Percentiles rank a stretch among this genome's conserved stretches.
Evolutionary conservation across 176 grass and related monocot genomes (phyloP).

Genomic region (Oryza brachyantha): DNA sequence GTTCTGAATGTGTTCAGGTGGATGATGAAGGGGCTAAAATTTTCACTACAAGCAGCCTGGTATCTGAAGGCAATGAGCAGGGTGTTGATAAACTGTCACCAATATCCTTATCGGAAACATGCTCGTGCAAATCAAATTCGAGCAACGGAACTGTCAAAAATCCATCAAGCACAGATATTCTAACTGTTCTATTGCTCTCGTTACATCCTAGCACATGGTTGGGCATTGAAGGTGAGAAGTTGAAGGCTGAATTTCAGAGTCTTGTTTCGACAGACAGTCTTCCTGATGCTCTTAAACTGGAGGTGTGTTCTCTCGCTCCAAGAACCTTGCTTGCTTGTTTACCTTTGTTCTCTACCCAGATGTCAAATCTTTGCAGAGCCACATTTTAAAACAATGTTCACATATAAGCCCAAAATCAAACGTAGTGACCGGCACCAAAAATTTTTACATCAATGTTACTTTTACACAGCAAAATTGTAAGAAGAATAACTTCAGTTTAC

Average conservation of each 20-base stretch:
- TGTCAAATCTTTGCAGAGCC: neutral
- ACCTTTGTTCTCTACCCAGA: conserved; percentile 11
- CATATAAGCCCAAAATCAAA: neutral
- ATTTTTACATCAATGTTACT: neutral
- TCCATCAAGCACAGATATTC: conserved; percentile 50
- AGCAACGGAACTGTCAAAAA: conserved; percentile 32
- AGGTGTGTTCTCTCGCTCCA: conserved; percentile 40
- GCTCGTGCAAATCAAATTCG: conserved; percentile 25
- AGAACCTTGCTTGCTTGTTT: neutral
- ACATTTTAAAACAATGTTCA: neutral
- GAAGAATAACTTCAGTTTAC: neutral
- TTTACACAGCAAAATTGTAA: neutral
- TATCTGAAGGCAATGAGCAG: conserved; percentile 44
- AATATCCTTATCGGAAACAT: neutral
- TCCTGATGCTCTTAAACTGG: conserved; percentile 58
- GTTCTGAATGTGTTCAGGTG: conserved; percentile 37
- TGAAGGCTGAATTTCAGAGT: conserved; percentile 58
- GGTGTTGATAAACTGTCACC: conserved; percentile 57
- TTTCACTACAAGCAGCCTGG: conserved; percentile 39
- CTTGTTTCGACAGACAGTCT: conserved; percentile 59
- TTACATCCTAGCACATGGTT: conserved; percentile 59
- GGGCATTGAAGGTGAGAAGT: conserved; percentile 35
- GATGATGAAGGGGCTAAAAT: conserved; percentile 32
- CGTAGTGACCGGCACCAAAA: neutral
- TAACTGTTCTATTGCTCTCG: conserved; percentile 71